Evolutionary conservation across 306 rosid genomes (phyloP).

Genomic region (Inga oerstediana): DNA sequence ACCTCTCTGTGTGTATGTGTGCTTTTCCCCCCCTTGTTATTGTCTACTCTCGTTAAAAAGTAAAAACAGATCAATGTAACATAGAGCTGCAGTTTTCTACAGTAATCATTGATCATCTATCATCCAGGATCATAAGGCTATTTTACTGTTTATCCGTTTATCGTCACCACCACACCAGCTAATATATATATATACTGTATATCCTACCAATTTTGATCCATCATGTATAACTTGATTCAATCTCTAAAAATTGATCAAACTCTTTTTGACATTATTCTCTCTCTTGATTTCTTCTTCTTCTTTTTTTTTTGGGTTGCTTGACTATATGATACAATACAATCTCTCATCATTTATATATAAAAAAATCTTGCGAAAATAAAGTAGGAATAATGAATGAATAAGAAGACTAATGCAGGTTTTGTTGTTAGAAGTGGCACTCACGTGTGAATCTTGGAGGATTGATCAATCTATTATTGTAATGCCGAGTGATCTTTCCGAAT

Average conservation of each 20-base stretch:
- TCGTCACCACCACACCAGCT: not conserved
- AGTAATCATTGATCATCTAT: not conserved
- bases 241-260: not conserved
- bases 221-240: not conserved
- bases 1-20: not conserved
- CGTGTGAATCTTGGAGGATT: conserved; percentile 24
- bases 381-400: not conserved
- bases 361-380: not conserved
- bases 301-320: not conserved
- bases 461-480: conserved; percentile 26
- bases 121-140: not conserved
- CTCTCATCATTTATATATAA: not conserved
- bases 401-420: not conserved
- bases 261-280: not conserved
- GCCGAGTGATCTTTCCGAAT: conserved; percentile 23
- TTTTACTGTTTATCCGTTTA: not conserved
- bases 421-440: conserved; percentile 7
- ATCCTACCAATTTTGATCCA: not conserved
- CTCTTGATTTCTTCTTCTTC: not conserved
- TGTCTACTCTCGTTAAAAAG: too few species aligned
- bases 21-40: too few species aligned
- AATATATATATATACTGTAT: too few species aligned
- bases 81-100: not conserved
- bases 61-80: not conserved
- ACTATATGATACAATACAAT: not conserved